Conservation (phyloP, 2,329 filamentous ascomycete genomes). For the Fusarium liriodendri region DNA sequence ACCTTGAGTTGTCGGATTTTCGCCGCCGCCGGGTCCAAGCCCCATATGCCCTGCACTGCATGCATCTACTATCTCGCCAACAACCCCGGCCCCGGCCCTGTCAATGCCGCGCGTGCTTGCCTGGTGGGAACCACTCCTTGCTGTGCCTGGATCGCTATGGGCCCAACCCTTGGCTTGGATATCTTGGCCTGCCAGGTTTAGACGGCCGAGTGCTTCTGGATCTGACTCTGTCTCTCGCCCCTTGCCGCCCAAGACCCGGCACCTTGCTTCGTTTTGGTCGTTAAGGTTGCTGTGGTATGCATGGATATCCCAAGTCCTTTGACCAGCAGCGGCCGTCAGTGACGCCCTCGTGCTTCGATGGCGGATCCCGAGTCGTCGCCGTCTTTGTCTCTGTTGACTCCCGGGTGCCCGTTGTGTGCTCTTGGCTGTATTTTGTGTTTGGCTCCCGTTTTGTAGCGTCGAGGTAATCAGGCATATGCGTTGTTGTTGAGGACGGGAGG, state of each 20-base stretch:
- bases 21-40: slow-evolving; percentile 12
- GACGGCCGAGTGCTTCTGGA: slow-evolving; percentile 5
- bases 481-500: background rate
- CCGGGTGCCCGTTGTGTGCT: background rate
- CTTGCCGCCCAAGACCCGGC: slow-evolving; percentile 22
- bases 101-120: slow-evolving; percentile 29
- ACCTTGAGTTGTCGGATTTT: slow-evolving; percentile 10
- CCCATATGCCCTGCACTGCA: slow-evolving; percentile 17
- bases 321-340: slow-evolving; percentile 8
- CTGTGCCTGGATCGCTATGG: slow-evolving; percentile 31
- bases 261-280: slow-evolving; percentile 19
- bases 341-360: slow-evolving; percentile 29
- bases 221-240: slow-evolving; percentile 6
- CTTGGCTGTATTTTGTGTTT: slow-evolving; percentile 9
- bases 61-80: slow-evolving; percentile 13
- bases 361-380: slow-evolving; percentile 31
- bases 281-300: slow-evolving; percentile 23
- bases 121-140: slow-evolving; percentile 11
- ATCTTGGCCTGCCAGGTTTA: slow-evolving; percentile 30
- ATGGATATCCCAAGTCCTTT: background rate
- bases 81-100: slow-evolving; percentile 24
- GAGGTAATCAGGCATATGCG: background rate
- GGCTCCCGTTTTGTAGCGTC: slow-evolving; percentile 6
- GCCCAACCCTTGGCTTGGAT: slow-evolving; percentile 10
- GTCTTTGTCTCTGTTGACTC: slow-evolving; percentile 16